Evolutionary conservation across 768 basidiomycete genomes (phyloP), one percentile per base, ranked within the genome.

Genomic region (Russula brevipes): DNA sequence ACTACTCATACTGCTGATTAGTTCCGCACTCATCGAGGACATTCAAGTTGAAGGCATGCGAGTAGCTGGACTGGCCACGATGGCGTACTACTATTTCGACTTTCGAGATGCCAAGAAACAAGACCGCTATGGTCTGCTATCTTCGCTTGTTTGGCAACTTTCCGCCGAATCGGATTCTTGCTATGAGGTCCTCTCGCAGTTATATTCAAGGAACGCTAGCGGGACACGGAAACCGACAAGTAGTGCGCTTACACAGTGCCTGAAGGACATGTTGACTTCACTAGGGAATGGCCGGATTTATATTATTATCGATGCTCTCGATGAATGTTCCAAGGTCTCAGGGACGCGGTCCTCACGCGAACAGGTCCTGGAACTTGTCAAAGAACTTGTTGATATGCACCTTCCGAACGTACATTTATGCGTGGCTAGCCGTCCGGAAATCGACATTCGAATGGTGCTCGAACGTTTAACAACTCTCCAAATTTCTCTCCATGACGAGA

Each of bases 61-160:
- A 5, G 31, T 19, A n/a, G 46, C 38, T 3, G 52, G 52, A 17
- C 12, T 54, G 12, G 51, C 59, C 31, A n/a, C n/a, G 11, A 45
- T 57, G 44, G 55, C 44, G 0, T 57, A 57, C 2, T 57, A 57
- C 36, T 46, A 57, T 14, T 57, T 57, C 12, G 55, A 57, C 24
- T 57, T 57, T 4, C 55, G 55, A 14, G 44, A 57, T 7, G 9
- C 2, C 31, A 36, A 24, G 55, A 57, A 57, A 2, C 55, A 57
- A 36, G 12, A 57, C 17, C n/a, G 44, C 11, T 35, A 57, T 36
- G 55, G 55, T 6, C 55, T 57, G 1, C 44, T 57, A 33, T 52
- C 42, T 7, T 60, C 57, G 24, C 24, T 60, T n/a, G 2, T 58
- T n/a, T 52, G 10, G 2, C 62, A 60, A 30, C 62, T 63, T 9